Conservation (phyloP, 139 green algal genomes). For the Marvania coccoides region DNA sequence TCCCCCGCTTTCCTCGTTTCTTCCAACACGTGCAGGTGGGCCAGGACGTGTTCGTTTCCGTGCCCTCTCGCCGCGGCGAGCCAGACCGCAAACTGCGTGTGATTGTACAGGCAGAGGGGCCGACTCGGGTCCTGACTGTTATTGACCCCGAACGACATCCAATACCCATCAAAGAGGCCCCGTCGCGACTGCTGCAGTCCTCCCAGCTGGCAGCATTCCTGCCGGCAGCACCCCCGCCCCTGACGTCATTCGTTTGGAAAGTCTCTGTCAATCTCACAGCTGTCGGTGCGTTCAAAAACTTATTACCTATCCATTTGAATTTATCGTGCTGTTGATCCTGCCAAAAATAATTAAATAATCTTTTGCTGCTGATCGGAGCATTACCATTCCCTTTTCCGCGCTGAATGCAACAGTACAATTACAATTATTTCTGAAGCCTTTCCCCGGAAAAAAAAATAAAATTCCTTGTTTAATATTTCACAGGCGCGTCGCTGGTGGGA, state of each 20-base stretch:
- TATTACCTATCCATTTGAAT: too few relatives aligned
- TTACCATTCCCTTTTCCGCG: too few relatives aligned
- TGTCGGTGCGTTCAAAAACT: too few relatives aligned
- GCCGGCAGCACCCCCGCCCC: background rate
- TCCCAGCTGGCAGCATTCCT: background rate
- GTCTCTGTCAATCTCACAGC: constrained; percentile 22
- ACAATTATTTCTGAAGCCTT: too few relatives aligned
- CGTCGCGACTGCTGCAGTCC: background rate
- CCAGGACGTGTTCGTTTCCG: background rate
- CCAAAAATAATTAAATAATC: too few relatives aligned
- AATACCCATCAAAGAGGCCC: background rate
- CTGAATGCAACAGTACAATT: too few relatives aligned
- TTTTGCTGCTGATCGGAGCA: too few relatives aligned
- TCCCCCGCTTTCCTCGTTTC: background rate
- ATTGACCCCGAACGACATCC: constrained; percentile 38
- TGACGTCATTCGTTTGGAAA: constrained; percentile 21
- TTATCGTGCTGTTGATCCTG: too few relatives aligned
- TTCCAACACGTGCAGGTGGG: constrained; percentile 16
- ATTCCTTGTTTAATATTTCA: too few relatives aligned
- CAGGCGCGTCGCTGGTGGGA: constrained; percentile 61
- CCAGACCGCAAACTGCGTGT: constrained; percentile 27
- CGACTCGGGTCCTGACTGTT: constrained; percentile 58
- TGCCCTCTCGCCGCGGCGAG: background rate
- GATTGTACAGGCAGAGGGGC: constrained; percentile 50
- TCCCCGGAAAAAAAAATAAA: too few relatives aligned